These are phyloP conservation scores for Quercus lobata DNA, from an alignment of 331 rosid genomes.

Conservation along the genomic window DNA sequence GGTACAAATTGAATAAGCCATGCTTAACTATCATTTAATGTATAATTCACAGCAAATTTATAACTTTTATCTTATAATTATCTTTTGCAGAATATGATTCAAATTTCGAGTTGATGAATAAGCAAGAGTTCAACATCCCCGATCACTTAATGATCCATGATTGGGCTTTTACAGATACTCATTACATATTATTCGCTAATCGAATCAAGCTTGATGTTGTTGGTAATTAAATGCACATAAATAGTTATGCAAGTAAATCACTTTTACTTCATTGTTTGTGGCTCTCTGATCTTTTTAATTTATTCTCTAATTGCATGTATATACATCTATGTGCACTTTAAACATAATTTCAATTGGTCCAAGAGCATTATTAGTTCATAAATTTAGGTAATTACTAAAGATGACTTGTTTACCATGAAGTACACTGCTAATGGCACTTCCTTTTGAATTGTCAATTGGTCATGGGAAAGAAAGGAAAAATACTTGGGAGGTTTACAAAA, in stretches of 20 bases:
- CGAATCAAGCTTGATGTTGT: constrained; percentile 76
- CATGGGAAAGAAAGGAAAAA: too few relatives aligned
- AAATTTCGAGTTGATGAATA: constrained; percentile 47
- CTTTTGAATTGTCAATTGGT: too few relatives aligned
- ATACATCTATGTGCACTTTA: too few relatives aligned
- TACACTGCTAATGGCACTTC: too few relatives aligned
- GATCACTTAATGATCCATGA: constrained; percentile 96
- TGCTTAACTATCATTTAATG: background rate
- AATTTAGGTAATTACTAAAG: too few relatives aligned
- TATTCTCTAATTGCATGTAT: too few relatives aligned
- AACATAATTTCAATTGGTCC: too few relatives aligned
- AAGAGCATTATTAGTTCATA: too few relatives aligned
- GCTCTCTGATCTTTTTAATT: too few relatives aligned
- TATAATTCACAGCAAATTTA: background rate
- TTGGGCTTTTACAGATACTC: constrained; percentile 82
- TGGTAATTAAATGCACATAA: constrained; percentile 29
- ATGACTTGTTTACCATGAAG: too few relatives aligned
- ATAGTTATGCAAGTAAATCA: background rate
- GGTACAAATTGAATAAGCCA: constrained; percentile 32
- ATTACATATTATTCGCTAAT: constrained; percentile 79
- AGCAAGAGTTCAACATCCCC: constrained; percentile 57
- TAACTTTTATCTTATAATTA: background rate
- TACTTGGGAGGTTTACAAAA: too few relatives aligned
- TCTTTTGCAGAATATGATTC: constrained; percentile 62
- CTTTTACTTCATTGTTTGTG: too few relatives aligned